Conservation (phyloP, 2,329 filamentous ascomycete species). For the Claviceps capensis region DNA sequence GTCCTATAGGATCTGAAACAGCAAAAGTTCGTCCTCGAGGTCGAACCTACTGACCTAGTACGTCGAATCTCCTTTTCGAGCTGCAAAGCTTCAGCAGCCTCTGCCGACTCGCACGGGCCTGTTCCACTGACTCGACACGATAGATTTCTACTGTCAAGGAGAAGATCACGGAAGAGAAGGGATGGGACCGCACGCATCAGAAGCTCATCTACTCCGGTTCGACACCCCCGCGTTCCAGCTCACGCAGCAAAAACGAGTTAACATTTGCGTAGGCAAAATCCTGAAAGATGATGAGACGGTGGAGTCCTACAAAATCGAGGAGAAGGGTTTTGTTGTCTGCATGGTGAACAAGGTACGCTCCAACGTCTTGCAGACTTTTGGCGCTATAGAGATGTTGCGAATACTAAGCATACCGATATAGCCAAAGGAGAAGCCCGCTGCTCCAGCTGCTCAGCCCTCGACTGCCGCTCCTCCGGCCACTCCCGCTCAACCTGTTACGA, state of each 20-base stretch:
- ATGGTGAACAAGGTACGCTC: slow-evolving; percentile 81
- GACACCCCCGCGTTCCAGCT: slow-evolving; percentile 12
- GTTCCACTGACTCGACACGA: slow-evolving; percentile 4
- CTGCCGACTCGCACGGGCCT: slow-evolving; percentile 6
- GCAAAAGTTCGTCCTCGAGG: slow-evolving; percentile 94
- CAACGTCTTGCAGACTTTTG: background rate
- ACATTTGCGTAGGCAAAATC: slow-evolving; percentile 67
- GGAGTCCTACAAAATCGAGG: slow-evolving; percentile 94
- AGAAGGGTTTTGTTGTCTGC: slow-evolving; percentile 98
- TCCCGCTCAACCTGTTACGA: slow-evolving; percentile 37
- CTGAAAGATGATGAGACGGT: slow-evolving; percentile 95
- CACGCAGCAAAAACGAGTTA: slow-evolving; percentile 7
- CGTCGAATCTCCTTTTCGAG: slow-evolving; percentile 26
- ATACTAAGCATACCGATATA: slow-evolving; percentile 9
- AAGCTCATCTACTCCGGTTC: slow-evolving; percentile 97
- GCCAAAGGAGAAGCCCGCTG: slow-evolving; percentile 52
- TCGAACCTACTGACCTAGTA: slow-evolving; percentile 86
- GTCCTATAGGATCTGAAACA: slow-evolving; percentile 78
- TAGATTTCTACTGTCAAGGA: slow-evolving; percentile 85
- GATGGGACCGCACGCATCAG: slow-evolving; percentile 79
- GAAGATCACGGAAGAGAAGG: slow-evolving; percentile 83
- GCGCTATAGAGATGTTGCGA: background rate
- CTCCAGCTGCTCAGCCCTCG: slow-evolving; percentile 38
- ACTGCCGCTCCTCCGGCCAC: slow-evolving; percentile 45
- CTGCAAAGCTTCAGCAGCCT: slow-evolving; percentile 7